Conservation (phyloP, 805 yeast species). For the Komagataella ulmi region DNA sequence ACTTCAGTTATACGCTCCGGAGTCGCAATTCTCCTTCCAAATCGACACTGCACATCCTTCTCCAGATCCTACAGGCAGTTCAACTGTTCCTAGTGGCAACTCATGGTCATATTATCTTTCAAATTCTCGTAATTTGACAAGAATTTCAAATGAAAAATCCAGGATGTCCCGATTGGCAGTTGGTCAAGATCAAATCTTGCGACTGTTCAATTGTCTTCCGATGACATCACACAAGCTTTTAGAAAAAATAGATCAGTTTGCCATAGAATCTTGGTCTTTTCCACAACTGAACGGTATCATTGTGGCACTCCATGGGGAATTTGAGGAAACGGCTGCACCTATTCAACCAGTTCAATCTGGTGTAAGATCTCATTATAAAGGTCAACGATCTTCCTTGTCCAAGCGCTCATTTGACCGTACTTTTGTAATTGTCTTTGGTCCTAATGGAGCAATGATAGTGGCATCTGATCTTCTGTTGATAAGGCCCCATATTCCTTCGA, state of each 20-base stretch:
- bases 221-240: conserved; percentile 58
- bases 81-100: not conserved
- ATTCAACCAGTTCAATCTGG: conserved; percentile 13
- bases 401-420: conserved; percentile 79
- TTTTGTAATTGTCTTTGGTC: conserved; percentile 60
- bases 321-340: conserved; percentile 54
- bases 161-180: conserved; percentile 44
- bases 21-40: conserved; percentile 75
- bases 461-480: conserved; percentile 76
- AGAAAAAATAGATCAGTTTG: conserved; percentile 48
- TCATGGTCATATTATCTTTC: conserved; percentile 56
- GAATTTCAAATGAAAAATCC: conserved; percentile 40
- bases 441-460: conserved; percentile 58
- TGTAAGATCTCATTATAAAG: not conserved
- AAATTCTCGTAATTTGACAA: conserved; percentile 63
- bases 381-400: conserved; percentile 20
- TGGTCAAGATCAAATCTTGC: conserved; percentile 59
- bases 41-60: conserved; percentile 36
- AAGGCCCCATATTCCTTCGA: conserved; percentile 40
- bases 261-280: conserved; percentile 67
- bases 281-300: conserved; percentile 67
- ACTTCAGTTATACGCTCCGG: conserved; percentile 60
- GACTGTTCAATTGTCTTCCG: conserved; percentile 60
- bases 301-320: conserved; percentile 75
- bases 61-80: conserved; percentile 6